phyloP scores from a whole-genome alignment of 768 basidiomycete genomes.

The Podaxis sp. region DNA sequence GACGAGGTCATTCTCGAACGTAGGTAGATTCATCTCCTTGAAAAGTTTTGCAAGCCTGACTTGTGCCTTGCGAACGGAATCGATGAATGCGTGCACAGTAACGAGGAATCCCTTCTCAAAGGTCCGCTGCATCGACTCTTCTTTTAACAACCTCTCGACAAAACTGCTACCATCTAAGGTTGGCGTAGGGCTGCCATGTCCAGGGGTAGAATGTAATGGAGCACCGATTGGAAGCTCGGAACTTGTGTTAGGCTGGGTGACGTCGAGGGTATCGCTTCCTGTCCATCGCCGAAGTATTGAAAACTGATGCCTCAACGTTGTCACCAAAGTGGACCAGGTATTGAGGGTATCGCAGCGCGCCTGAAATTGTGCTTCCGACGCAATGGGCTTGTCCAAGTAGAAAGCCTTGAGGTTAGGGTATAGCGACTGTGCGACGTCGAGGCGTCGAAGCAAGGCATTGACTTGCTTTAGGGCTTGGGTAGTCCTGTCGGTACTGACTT shows the following conservation, averaged over 20 bases:
- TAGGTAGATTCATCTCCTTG: slow-evolving; percentile 86
- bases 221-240: slow-evolving; percentile 48
- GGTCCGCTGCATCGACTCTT: slow-evolving; percentile 92
- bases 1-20: slow-evolving; percentile 85
- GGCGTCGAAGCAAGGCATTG: slow-evolving; percentile 61
- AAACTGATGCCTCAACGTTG: slow-evolving; percentile 82
- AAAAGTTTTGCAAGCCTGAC: slow-evolving; percentile 76
- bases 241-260: slow-evolving; percentile 74
- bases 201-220: neutral
- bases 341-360: slow-evolving; percentile 86
- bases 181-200: slow-evolving; percentile 12
- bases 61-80: slow-evolving; percentile 83
- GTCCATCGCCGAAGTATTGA: slow-evolving; percentile 88
- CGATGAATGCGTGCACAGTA: slow-evolving; percentile 84
- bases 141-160: slow-evolving; percentile 91
- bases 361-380: slow-evolving; percentile 64
- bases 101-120: slow-evolving; percentile 90
- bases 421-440: slow-evolving; percentile 81
- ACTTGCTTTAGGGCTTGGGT: slow-evolving; percentile 60
- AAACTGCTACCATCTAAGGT: slow-evolving; percentile 77
- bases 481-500: slow-evolving; percentile 32
- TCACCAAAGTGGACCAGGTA: slow-evolving; percentile 88
- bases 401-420: slow-evolving; percentile 85
- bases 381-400: slow-evolving; percentile 72
- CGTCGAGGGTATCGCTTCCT: slow-evolving; percentile 86